phyloP scores from a whole-genome alignment of 225 moss, liverwort and hornwort genomes.

The Sphagnum contortum region DNA sequence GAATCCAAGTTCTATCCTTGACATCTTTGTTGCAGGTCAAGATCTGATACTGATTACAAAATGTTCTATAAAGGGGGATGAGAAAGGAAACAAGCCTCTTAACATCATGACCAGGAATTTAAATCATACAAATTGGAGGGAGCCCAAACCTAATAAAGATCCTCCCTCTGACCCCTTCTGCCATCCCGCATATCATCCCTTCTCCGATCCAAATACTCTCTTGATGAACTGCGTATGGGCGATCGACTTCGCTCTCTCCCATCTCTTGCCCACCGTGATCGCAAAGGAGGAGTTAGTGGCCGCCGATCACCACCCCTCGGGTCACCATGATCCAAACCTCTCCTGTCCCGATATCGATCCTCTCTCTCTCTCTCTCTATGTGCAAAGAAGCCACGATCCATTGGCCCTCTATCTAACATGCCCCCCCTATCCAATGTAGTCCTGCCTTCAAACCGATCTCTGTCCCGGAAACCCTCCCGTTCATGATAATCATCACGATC shows the following conservation, averaged over 20 bases:
- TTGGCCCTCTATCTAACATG: slow-evolving; percentile 49
- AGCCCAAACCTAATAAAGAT: slow-evolving; percentile 39
- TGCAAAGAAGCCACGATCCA: slow-evolving; percentile 33
- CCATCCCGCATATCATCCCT: slow-evolving; percentile 81
- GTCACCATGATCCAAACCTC: slow-evolving; percentile 64
- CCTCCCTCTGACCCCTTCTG: slow-evolving; percentile 84
- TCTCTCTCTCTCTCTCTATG: slow-evolving; percentile 62
- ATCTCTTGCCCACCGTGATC: slow-evolving; percentile 82
- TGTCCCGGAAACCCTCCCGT: slow-evolving; percentile 76
- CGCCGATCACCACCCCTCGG: slow-evolving; percentile 48
- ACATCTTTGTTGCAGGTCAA: no score
- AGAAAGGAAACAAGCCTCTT: no score
- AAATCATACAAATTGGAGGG: not conserved
- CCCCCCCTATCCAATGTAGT: slow-evolving; percentile 58
- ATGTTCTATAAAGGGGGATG: no score
- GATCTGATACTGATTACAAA: no score
- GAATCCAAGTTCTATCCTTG: no score
- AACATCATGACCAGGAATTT: no score
- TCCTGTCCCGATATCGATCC: slow-evolving; percentile 73
- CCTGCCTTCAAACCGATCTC: slow-evolving; percentile 77
- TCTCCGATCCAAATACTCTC: slow-evolving; percentile 54
- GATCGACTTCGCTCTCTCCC: slow-evolving; percentile 74
- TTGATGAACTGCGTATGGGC: slow-evolving; percentile 62
- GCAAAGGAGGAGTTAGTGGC: slow-evolving; percentile 47
- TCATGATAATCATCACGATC: slow-evolving; percentile 79